phyloP scores from a whole-genome alignment of 139 green algal genomes.

The Microglena sp. region DNA sequence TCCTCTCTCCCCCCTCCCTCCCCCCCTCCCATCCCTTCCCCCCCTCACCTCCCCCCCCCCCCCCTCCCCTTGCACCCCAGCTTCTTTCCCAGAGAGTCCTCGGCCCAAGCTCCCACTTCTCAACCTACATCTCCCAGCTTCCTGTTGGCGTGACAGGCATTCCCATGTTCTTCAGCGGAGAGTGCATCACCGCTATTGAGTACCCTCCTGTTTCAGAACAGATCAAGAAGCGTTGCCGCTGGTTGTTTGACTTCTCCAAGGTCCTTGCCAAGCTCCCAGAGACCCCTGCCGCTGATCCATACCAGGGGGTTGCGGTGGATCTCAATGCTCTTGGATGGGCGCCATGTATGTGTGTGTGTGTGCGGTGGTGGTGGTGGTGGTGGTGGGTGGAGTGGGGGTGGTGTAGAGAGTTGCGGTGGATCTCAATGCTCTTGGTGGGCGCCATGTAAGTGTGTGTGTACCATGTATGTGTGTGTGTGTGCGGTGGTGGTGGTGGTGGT shows the following conservation, averaged over 20 bases:
- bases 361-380: too few species aligned
- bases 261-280: conserved; percentile 39
- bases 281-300: conserved; percentile 43
- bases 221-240: conserved; percentile 61
- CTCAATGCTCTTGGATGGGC: conserved; percentile 58
- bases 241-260: conserved; percentile 52
- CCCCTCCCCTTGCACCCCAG: conserved; percentile 15
- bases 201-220: conserved; percentile 65
- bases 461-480: too few species aligned
- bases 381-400: too few species aligned
- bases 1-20: neutral
- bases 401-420: too few species aligned
- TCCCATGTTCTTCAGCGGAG: conserved; percentile 62
- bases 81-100: conserved; percentile 42
- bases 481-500: too few species aligned
- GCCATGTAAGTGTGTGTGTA: too few species aligned
- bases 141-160: conserved; percentile 54
- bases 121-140: conserved; percentile 53
- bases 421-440: too few species aligned
- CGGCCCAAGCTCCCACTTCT: conserved; percentile 34
- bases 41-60: neutral
- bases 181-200: conserved; percentile 47
- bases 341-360: too few species aligned
- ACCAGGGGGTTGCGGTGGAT: conserved; percentile 44
- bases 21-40: neutral